A percentile compares a stretch with the other conserved stretches of the same genome.
Conservation (phyloP, 2,329 filamentous ascomycete species). For the Alternaria infectoria region DNA sequence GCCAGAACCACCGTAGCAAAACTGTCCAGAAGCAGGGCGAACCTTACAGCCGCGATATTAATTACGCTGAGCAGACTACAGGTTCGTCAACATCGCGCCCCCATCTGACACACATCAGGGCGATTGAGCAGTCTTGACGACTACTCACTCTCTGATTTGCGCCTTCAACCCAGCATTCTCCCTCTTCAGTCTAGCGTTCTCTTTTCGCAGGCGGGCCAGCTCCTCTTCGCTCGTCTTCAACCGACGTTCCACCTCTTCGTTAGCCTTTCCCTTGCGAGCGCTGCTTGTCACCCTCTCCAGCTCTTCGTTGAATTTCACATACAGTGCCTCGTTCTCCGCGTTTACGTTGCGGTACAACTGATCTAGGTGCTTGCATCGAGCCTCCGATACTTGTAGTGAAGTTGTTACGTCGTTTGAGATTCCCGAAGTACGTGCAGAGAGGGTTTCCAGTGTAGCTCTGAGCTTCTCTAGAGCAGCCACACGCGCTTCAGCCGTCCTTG, state of each 20-base stretch:
- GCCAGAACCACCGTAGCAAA: neutral
- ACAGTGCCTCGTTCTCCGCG: conserved; percentile 90
- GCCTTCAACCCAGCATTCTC: conserved; percentile 73
- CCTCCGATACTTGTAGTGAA: conserved; percentile 75
- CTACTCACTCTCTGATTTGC: conserved; percentile 54
- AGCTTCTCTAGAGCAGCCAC: conserved; percentile 73
- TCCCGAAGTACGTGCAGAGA: conserved; percentile 42
- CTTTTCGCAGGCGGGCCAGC: conserved; percentile 76
- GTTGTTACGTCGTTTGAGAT: conserved; percentile 75
- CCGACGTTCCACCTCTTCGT: conserved; percentile 75
- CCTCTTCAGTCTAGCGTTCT: conserved; percentile 81
- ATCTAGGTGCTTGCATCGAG: conserved; percentile 81
- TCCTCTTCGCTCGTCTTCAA: conserved; percentile 80
- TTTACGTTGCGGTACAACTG: conserved; percentile 86
- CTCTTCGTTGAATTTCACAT: conserved; percentile 91
- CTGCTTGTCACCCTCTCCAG: conserved; percentile 77
- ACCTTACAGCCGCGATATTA: neutral
- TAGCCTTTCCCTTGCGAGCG: conserved; percentile 75
- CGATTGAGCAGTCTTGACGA: conserved; percentile 4
- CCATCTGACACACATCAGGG: neutral
- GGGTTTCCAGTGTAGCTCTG: conserved; percentile 52
- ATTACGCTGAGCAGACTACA: conserved; percentile 5
- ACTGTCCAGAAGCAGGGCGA: neutral
- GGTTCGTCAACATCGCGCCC: conserved; percentile 4
- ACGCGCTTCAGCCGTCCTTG: conserved; percentile 57